Percentiles rank a stretch among this genome's conserved stretches.
These are phyloP conservation scores for Forsythia viridissima DNA, from an alignment of 257 asterid genomes.

Conservation along the genomic window DNA sequence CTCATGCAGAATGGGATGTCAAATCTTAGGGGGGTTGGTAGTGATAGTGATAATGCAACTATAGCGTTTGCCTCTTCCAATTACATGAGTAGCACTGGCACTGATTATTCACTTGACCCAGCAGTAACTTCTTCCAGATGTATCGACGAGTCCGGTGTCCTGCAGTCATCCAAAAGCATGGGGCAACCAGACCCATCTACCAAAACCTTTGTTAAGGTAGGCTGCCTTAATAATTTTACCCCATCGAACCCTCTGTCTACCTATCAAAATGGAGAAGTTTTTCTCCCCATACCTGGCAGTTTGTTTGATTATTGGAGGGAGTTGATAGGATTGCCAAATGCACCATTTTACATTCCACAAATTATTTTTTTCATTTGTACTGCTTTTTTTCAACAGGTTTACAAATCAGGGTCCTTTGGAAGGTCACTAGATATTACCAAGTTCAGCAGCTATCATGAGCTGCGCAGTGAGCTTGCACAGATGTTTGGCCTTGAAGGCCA, in stretches of 20 bases:
- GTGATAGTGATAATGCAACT: slow-evolving; percentile 42
- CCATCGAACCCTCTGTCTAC: background rate
- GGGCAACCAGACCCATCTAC: slow-evolving; percentile 46
- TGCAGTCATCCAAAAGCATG: slow-evolving; percentile 40
- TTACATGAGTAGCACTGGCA: slow-evolving; percentile 48
- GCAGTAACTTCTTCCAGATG: slow-evolving; percentile 43
- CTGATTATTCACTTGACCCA: slow-evolving; percentile 48
- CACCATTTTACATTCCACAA: background rate
- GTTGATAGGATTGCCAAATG: background rate
- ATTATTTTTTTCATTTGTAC: background rate
- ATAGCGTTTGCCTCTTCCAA: slow-evolving; percentile 52
- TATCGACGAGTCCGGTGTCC: slow-evolving; percentile 51
- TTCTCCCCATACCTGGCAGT: background rate
- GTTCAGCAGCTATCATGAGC: slow-evolving; percentile 79
- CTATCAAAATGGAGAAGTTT: too few relatives aligned
- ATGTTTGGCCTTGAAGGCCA: slow-evolving; percentile 87
- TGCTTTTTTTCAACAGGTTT: slow-evolving; percentile 44
- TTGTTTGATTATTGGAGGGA: background rate
- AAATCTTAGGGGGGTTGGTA: slow-evolving; percentile 48
- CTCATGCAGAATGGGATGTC: slow-evolving; percentile 53
- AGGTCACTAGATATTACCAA: slow-evolving; percentile 75
- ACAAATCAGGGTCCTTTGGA: slow-evolving; percentile 72
- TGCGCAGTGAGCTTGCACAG: slow-evolving; percentile 69
- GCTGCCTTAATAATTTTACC: background rate
- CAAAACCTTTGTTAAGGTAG: slow-evolving; percentile 71